These are phyloP conservation scores for Dicorynia guianensis DNA, from an alignment of 306 rosid species.

Conservation along the genomic window DNA sequence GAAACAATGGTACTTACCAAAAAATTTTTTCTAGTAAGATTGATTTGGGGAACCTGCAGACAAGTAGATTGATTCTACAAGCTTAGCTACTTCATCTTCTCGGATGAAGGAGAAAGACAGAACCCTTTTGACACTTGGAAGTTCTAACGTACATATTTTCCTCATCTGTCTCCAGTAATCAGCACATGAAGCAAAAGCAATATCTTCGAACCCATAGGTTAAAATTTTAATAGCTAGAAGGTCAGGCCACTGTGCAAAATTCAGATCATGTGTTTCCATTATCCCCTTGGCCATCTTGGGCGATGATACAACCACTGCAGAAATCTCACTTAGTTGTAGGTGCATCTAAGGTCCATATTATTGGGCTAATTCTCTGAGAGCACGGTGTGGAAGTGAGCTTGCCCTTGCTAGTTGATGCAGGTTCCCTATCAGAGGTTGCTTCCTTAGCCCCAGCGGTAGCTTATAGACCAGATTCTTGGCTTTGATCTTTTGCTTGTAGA, in stretches of 20 bases:
- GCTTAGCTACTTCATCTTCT: constrained; percentile 25
- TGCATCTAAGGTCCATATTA: constrained; percentile 41
- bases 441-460: constrained; percentile 40
- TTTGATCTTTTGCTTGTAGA: background rate
- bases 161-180: constrained; percentile 44
- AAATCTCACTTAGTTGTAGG: constrained; percentile 36
- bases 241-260: constrained; percentile 38
- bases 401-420: constrained; percentile 35
- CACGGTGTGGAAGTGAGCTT: constrained; percentile 33
- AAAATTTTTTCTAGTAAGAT: constrained; percentile 16
- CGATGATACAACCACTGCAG: constrained; percentile 37
- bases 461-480: background rate
- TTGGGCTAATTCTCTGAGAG: constrained; percentile 3
- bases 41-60: constrained; percentile 22
- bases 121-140: constrained; percentile 36
- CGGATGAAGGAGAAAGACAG: constrained; percentile 22
- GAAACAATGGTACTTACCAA: constrained; percentile 28
- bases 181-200: constrained; percentile 42
- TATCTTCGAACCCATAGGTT: background rate
- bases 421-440: constrained; percentile 41
- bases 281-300: constrained; percentile 28
- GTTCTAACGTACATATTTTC: constrained; percentile 32
- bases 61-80: constrained; percentile 26
- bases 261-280: constrained; percentile 38
- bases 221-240: constrained; percentile 21